Evolutionary conservation across 2,329 filamentous ascomycete genomes (phyloP).

Genomic region (Catunica adiposa): DNA sequence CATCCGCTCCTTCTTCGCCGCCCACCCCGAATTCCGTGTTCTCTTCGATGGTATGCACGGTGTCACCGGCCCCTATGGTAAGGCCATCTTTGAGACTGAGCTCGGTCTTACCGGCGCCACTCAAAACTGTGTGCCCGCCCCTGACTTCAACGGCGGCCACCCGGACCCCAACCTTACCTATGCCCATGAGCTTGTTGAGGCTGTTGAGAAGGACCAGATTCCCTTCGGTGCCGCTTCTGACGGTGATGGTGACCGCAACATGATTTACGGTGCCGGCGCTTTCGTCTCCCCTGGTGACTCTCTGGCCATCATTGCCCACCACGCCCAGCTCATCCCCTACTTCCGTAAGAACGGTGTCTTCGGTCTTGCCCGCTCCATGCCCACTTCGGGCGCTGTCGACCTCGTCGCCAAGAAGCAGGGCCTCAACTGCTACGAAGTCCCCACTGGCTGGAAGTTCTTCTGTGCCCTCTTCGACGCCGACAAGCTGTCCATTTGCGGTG

Average conservation of each 20-base stretch:
- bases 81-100: constrained; percentile 88
- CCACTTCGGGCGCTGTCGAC: constrained; percentile 87
- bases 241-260: constrained; percentile 96
- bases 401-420: constrained; percentile 90
- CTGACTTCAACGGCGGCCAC: constrained; percentile 94
- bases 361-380: constrained; percentile 92
- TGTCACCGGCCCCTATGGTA: constrained; percentile 89
- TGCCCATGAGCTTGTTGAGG: constrained; percentile 83
- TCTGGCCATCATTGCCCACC: constrained; percentile 92
- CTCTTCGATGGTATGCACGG: constrained; percentile 89
- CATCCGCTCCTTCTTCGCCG: constrained; percentile 82
- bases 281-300: constrained; percentile 97
- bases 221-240: constrained; percentile 95
- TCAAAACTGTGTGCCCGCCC: constrained; percentile 82
- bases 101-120: constrained; percentile 63
- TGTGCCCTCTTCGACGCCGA: constrained; percentile 85
- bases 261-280: constrained; percentile 95
- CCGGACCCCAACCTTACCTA: constrained; percentile 97
- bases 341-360: constrained; percentile 96
- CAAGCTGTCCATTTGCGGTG: constrained; percentile 95
- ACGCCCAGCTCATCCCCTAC: constrained; percentile 91
- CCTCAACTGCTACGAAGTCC: constrained; percentile 85
- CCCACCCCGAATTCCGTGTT: constrained; percentile 85
- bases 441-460: constrained; percentile 99
- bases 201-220: constrained; percentile 76